Evolutionary conservation across 1,284 basidiomycete genomes (phyloP).

Genomic region (Macrocystidia cucumis): DNA sequence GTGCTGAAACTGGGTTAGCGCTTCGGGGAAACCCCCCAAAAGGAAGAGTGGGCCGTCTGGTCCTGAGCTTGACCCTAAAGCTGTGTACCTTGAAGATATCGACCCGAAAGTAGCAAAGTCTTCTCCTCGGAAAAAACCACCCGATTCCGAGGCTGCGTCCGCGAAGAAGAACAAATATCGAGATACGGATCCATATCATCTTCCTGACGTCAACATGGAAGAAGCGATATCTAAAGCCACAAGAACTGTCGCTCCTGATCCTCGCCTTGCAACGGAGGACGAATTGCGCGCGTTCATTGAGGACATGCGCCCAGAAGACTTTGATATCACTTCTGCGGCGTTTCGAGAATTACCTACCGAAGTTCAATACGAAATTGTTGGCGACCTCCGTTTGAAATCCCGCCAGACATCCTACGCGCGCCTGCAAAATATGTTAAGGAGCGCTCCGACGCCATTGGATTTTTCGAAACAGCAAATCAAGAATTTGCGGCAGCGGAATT

Average conservation of each 20-base stretch:
- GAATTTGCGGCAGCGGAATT: slow-evolving; percentile 84
- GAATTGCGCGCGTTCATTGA: slow-evolving; percentile 89
- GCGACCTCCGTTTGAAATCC: slow-evolving; percentile 89
- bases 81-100: slow-evolving; percentile 84
- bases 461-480: slow-evolving; percentile 95
- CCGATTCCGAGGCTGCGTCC: slow-evolving; percentile 22
- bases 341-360: slow-evolving; percentile 93
- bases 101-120: slow-evolving; percentile 50
- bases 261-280: slow-evolving; percentile 89
- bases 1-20: too few relatives aligned
- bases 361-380: slow-evolving; percentile 97
- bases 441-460: slow-evolving; percentile 81
- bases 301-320: slow-evolving; percentile 87
- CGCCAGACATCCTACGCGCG: slow-evolving; percentile 91
- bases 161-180: slow-evolving; percentile 54
- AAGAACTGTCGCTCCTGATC: slow-evolving; percentile 63
- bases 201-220: slow-evolving; percentile 69
- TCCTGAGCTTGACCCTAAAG: slow-evolving; percentile 51
- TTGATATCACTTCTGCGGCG: slow-evolving; percentile 82
- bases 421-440: slow-evolving; percentile 84
- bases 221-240: slow-evolving; percentile 53
- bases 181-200: slow-evolving; percentile 78
- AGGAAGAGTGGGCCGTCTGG: slow-evolving; percentile 36
- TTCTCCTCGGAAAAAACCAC: slow-evolving; percentile 31
- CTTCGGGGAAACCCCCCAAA: slow-evolving; percentile 19